phyloP scores from a whole-genome alignment of 73 alveolate genomes.

The Blepharisma stoltei region DNA sequence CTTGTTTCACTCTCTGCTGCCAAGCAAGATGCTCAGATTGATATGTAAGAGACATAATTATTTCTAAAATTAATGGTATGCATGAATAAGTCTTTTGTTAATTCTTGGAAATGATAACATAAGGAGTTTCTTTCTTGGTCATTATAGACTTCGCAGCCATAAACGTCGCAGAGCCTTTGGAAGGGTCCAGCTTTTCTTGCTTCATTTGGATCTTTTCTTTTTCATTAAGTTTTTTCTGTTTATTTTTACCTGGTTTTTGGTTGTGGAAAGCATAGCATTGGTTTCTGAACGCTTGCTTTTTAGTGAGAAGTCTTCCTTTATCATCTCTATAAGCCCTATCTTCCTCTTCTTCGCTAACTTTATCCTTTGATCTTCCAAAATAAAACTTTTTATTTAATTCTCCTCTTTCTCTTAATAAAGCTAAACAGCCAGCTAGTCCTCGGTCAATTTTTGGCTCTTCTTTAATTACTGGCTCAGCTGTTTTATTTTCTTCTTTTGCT shows the following conservation, averaged over 20 bases:
- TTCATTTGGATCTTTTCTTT: background rate
- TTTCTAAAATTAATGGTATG: background rate
- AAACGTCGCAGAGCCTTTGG: background rate
- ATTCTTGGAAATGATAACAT: background rate
- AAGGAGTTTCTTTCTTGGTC: background rate
- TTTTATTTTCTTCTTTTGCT: background rate
- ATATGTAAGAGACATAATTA: constrained; percentile 7
- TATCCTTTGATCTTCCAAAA: background rate
- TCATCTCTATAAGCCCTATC: background rate
- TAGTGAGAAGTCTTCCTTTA: background rate
- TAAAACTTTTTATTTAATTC: background rate
- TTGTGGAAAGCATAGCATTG: background rate
- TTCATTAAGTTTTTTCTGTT: background rate
- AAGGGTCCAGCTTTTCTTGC: background rate
- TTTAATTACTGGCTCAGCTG: no score
- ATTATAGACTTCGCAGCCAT: background rate
- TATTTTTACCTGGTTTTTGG: background rate
- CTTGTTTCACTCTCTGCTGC: constrained; percentile 22
- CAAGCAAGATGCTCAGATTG: constrained; percentile 24
- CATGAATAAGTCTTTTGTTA: background rate
- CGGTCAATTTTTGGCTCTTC: background rate
- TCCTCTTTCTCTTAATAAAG: background rate
- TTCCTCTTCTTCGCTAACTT: background rate
- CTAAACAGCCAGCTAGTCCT: background rate
- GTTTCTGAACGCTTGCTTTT: background rate